phyloP scores from a whole-genome alignment of 1,284 basidiomycete genomes.

The Dichomitus squalens region DNA sequence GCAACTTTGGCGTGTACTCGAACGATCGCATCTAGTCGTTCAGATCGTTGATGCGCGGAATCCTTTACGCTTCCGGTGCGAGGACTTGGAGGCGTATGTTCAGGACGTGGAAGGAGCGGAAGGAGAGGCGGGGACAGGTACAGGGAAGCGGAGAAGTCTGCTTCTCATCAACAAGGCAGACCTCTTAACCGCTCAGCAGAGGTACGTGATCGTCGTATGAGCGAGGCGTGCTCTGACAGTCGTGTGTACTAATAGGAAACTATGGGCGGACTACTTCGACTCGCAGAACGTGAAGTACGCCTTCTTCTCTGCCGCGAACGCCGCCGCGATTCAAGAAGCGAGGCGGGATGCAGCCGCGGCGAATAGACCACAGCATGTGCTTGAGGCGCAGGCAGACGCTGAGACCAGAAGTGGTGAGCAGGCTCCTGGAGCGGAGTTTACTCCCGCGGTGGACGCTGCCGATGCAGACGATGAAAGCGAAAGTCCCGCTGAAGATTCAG shows the following conservation, averaged over 20 bases:
- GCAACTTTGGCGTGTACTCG: conserved; percentile 93
- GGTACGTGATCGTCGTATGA: conserved; percentile 48
- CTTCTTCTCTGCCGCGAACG: conserved; percentile 96
- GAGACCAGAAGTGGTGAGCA: not conserved
- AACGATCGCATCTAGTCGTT: conserved; percentile 91
- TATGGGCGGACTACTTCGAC: conserved; percentile 97
- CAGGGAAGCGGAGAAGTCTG: conserved; percentile 73
- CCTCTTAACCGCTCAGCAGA: conserved; percentile 85
- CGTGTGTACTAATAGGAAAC: conserved; percentile 41
- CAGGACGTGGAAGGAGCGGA: conserved; percentile 76
- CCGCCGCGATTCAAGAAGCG: conserved; percentile 81
- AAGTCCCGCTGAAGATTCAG: conserved; percentile 21
- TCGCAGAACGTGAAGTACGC: conserved; percentile 80
- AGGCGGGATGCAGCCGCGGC: conserved; percentile 54
- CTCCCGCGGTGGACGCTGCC: conserved; percentile 42
- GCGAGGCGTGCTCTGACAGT: not conserved
- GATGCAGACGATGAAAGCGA: conserved; percentile 35
- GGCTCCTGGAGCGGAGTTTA: not conserved
- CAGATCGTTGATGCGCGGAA: conserved; percentile 97
- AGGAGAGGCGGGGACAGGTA: conserved; percentile 77
- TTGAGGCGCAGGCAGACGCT: not conserved
- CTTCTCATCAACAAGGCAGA: conserved; percentile 98
- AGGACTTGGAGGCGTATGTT: conserved; percentile 91
- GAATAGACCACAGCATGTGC: conserved; percentile 25
- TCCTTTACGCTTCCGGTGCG: conserved; percentile 88